phyloP scores from a whole-genome alignment of 2,329 filamentous ascomycete species.

The Alternaria rosae region DNA sequence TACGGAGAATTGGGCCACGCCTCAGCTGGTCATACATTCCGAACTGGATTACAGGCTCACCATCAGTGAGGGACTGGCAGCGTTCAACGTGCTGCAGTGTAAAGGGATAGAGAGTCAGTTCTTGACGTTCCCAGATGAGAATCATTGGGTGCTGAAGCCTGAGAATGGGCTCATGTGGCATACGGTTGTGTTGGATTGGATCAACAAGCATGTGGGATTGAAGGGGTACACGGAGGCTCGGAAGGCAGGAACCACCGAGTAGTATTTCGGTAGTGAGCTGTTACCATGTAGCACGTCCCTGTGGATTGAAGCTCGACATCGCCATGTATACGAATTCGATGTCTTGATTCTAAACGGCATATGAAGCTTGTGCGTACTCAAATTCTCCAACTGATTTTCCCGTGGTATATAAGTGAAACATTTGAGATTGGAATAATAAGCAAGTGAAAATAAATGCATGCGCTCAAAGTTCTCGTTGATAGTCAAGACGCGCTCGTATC shows the following conservation, averaged over 20 bases:
- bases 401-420: neutral
- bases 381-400: neutral
- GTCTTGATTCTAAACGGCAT: neutral
- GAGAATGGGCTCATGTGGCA: conserved; percentile 95
- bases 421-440: neutral
- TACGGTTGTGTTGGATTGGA: conserved; percentile 80
- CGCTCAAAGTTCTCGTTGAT: neutral
- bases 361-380: neutral
- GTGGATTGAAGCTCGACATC: neutral
- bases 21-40: conserved; percentile 88
- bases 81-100: conserved; percentile 85
- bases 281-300: neutral
- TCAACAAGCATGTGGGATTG: conserved; percentile 66
- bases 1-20: conserved; percentile 78
- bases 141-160: conserved; percentile 85
- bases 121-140: conserved; percentile 81
- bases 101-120: conserved; percentile 78
- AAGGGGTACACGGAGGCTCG: conserved; percentile 49
- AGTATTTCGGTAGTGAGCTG: neutral
- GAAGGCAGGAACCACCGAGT: conserved; percentile 9
- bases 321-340: neutral
- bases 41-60: conserved; percentile 89
- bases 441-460: neutral
- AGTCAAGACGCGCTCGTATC: neutral
- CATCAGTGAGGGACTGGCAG: conserved; percentile 81